Evolutionary conservation across 805 yeast species (phyloP), one percentile per base, ranked within the genome.

Genomic region (Candida nemodendra): DNA sequence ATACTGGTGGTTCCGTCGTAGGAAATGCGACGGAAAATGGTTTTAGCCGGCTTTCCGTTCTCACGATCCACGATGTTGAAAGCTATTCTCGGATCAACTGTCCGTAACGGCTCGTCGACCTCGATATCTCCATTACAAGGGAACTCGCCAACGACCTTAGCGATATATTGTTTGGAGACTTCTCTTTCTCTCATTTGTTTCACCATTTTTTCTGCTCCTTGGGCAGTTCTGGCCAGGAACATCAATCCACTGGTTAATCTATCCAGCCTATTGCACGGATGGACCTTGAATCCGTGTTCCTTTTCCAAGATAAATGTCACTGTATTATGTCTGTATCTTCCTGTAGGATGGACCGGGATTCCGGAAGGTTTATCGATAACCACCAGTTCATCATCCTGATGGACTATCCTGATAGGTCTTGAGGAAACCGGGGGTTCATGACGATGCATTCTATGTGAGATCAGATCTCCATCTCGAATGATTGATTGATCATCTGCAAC

Each of bases 311-410:
- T 76, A 57, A 81, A 82, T 9, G 95, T 85, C 15, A 87, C 74
- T 0, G 95, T 78, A 57, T 81, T 77, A 61, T 78, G 78, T 56
- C 93, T 56, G 69, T 81, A 79, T 46, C 90, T 65, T 0, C 98
- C 99, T 0, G 96, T 84, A 3, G 99, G 98, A 59, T 93, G 99
- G 0, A 87, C 95, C 0, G 99, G 97, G 2, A 93, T 73, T 0
- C 99, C 97, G 4, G 93, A 75, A 0, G 99, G 99, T 48, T 93
- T 93, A 59, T 91, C 95, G 16, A 93, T 81, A 3, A 85, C 95
- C 4, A 93, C 69, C 16, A 88, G 57, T 34, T 84, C 76, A 6
- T 82, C 88, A 57, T 87, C 81, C 53, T 89, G 86, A 55, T 71
- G 72, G 0, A 90, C 84, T 17, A 86, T 76, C 38, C 74, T 71